Conservation (phyloP, 2,329 filamentous ascomycete genomes). For the Mycocentrospora acerina region DNA sequence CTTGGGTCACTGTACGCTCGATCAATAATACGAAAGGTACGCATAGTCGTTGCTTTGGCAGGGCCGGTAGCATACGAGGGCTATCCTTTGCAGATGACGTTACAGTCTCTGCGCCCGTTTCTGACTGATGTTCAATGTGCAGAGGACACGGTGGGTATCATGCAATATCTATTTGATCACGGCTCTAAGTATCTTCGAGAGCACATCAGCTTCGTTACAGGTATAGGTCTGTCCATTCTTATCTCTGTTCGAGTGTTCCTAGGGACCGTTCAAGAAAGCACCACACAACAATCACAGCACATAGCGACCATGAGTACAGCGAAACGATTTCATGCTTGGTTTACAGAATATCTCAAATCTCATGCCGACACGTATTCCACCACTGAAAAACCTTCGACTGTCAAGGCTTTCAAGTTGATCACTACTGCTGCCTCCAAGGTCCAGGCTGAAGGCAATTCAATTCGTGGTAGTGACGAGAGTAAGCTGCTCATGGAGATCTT, state of each 20-base stretch:
- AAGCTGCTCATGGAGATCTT: constrained; percentile 78
- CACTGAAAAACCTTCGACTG: constrained; percentile 28
- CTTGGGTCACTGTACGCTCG: constrained; percentile 86
- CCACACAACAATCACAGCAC: constrained; percentile 83
- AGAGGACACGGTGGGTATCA: constrained; percentile 84
- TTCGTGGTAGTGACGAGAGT: constrained; percentile 72
- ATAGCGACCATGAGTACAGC: constrained; percentile 74
- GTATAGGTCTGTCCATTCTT: constrained; percentile 76
- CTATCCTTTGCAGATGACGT: constrained; percentile 87
- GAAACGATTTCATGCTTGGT: constrained; percentile 75
- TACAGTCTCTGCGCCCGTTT: constrained; percentile 77
- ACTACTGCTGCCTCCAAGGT: constrained; percentile 69
- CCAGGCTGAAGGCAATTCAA: constrained; percentile 67
- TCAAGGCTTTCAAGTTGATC: constrained; percentile 65
- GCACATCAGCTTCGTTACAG: constrained; percentile 75
- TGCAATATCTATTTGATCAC: constrained; percentile 75
- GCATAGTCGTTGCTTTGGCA: constrained; percentile 77
- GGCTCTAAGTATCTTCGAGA: constrained; percentile 66
- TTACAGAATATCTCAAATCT: constrained; percentile 66
- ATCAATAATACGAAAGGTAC: constrained; percentile 80
- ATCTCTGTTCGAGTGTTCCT: constrained; percentile 77
- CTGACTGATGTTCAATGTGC: constrained; percentile 83
- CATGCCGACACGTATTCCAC: constrained; percentile 43
- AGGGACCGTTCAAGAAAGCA: constrained; percentile 72
- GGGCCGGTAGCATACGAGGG: constrained; percentile 70